Base-by-base conservation (phyloP, 441 rosid genomes). In the Jatropha multifida region DNA sequence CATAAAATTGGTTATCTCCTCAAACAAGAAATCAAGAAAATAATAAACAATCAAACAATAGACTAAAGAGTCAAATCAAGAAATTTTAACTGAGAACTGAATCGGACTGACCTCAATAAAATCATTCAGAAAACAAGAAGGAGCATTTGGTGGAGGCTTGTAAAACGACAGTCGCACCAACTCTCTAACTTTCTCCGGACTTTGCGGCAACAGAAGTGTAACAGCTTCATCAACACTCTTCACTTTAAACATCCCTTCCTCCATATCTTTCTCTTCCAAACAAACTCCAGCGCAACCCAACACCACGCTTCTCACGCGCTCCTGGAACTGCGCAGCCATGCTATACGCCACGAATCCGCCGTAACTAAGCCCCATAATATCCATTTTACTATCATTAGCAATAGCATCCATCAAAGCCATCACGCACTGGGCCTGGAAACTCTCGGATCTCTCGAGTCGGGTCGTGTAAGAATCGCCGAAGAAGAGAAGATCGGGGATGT, bases 381-480 rank as follows among this genome's bases (percentile, higher is more conserved):
- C 77, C 86, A 88, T 76, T 67, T 52, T 81, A 67, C 60, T 38
- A 15, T 86, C 88, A 15, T 89, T 86, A 23, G 18, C 32, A n/a
- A 83, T 83, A 15, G 81, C 76, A n/a, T 84, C 88, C 87, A 92
- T 74, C 52, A 76, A 58, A 41, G 81, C 82, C 85, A 85, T 85
- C 42, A 92, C 85, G 61, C 94, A 90, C 73, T 70, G 84, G 4
- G 96, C 97, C 84, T 91, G 95, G 46, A 89, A 92, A 4, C 88
- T 68, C 82, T 90, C 95, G 56, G 95, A 79, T 51, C 97, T 77
- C 15, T 90, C 96, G 15, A 89, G 81, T 4, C 88, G 86, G 65
- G 89, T 65, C 5, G 97, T 90, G 88, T 82, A 79, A 68, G 97
- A 92, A 4, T 89, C 94, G 27, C 96, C 97, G 84, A 92, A 92